These are phyloP conservation scores for Talaromyces atroroseus DNA, from an alignment of 2,329 filamentous ascomycete species.

Conservation along the genomic window DNA sequence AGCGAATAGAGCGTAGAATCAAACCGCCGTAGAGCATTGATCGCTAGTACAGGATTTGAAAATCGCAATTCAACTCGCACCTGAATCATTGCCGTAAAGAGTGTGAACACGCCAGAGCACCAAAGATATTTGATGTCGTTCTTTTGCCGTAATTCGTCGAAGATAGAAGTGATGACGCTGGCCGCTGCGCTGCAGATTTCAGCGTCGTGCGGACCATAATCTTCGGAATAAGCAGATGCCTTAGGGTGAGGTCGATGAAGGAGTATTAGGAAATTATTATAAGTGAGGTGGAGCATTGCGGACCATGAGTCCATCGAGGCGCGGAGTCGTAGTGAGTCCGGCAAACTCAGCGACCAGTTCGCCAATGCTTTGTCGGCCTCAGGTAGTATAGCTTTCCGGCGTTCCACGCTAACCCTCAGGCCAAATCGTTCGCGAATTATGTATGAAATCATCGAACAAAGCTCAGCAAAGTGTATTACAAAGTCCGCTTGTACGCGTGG, in stretches of 20 bases:
- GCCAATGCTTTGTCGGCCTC: conserved; percentile 39
- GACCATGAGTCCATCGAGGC: conserved; percentile 40
- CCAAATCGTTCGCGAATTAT: conserved; percentile 40
- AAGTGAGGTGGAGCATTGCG: conserved; percentile 40
- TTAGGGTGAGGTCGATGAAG: conserved; percentile 41
- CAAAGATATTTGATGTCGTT: conserved; percentile 40
- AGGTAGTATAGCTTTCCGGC: conserved; percentile 37
- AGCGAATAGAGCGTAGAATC: conserved; percentile 39
- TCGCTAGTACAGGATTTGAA: conserved; percentile 42
- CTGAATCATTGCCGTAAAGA: conserved; percentile 45
- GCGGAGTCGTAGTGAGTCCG: conserved; percentile 36
- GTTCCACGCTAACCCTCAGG: conserved; percentile 33
- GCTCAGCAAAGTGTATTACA: conserved; percentile 45
- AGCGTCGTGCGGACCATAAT: conserved; percentile 42
- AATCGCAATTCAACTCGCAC: conserved; percentile 43
- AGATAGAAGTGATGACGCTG: conserved; percentile 41
- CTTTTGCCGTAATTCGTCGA: conserved; percentile 39
- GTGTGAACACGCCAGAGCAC: conserved; percentile 40
- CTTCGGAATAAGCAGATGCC: conserved; percentile 39
- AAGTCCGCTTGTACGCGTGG: conserved; percentile 40
- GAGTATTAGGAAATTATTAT: conserved; percentile 43
- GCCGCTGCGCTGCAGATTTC: conserved; percentile 43
- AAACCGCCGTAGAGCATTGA: conserved; percentile 41
- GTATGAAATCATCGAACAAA: conserved; percentile 48
- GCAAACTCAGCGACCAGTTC: conserved; percentile 39